Percentiles rank a stretch among this genome's conserved stretches.
These are phyloP conservation scores for Fusarium heterosporum DNA, from an alignment of 2,329 filamentous ascomycete genomes.

Conservation along the genomic window DNA sequence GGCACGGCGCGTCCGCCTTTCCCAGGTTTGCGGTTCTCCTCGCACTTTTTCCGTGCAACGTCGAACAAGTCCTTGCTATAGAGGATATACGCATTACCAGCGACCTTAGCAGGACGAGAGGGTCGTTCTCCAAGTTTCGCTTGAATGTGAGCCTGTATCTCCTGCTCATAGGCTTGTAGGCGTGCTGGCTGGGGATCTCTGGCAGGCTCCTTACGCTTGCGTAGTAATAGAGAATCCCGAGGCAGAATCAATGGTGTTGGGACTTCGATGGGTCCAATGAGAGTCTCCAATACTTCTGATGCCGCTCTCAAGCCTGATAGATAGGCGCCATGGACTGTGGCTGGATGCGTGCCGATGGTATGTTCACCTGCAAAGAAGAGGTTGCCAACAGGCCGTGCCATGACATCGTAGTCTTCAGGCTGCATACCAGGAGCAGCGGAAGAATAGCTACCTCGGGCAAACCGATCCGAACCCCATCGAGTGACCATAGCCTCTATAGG, in stretches of 20 bases:
- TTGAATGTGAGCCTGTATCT: constrained; percentile 64
- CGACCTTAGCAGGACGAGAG: constrained; percentile 75
- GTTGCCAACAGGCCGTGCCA: constrained; percentile 87
- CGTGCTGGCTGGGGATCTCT: constrained; percentile 64
- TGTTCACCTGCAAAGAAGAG: constrained; percentile 97
- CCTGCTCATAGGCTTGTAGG: constrained; percentile 67
- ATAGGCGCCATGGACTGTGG: constrained; percentile 97
- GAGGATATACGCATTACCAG: constrained; percentile 87
- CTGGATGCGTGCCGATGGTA: constrained; percentile 94
- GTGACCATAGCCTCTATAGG: constrained; percentile 91
- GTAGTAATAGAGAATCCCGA: constrained; percentile 63
- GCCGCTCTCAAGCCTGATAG: constrained; percentile 91
- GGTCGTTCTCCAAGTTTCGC: constrained; percentile 79
- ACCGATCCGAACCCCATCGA: constrained; percentile 90
- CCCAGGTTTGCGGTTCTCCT: constrained; percentile 70
- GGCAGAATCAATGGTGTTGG: constrained; percentile 79
- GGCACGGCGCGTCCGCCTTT: constrained; percentile 72
- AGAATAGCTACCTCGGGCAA: constrained; percentile 95
- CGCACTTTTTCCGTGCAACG: constrained; percentile 68
- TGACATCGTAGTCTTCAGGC: constrained; percentile 89
- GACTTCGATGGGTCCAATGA: constrained; percentile 84
- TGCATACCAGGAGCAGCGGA: constrained; percentile 87
- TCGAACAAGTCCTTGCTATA: constrained; percentile 85
- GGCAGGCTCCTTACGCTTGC: constrained; percentile 67
- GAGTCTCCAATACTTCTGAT: constrained; percentile 81